Evolutionary conservation across 495 filamentous ascomycete genomes (phyloP).

Genomic region (Hypoxylon trugodes): DNA sequence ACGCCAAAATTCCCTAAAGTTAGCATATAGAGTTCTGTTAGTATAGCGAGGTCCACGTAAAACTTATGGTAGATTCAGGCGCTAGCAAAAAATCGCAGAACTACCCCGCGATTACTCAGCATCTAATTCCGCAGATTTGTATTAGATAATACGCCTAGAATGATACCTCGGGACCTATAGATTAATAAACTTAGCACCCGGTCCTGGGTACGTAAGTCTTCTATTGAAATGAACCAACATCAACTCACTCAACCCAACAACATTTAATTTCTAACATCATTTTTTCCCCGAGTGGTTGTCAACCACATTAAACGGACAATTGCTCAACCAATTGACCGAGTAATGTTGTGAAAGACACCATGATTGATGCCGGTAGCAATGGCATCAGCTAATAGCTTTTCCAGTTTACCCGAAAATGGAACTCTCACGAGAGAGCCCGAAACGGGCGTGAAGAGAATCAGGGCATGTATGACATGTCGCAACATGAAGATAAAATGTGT

Average conservation of each 20-base stretch:
- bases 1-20: no score
- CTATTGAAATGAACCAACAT: not conserved
- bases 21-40: no score
- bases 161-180: not conserved
- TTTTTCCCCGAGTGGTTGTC: not conserved
- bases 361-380: not conserved
- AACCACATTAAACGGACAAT: no score
- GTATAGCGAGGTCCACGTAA: no score
- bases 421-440: conserved; percentile 6
- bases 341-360: not conserved
- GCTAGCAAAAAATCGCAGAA: no score
- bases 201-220: not conserved
- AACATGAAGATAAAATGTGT: conserved; percentile 40
- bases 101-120: no score
- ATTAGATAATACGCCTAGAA: not conserved
- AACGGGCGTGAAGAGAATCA: conserved; percentile 15
- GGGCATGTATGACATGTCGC: conserved; percentile 33
- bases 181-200: not conserved
- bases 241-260: not conserved
- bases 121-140: no score
- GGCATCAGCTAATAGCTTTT: not conserved
- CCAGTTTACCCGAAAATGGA: conserved; percentile 12
- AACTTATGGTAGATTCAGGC: no score
- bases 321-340: no score
- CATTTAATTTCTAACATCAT: not conserved